A percentile compares a stretch with the other conserved stretches of the same genome.
Evolutionary conservation across 2,329 filamentous ascomycete genomes (phyloP).

Genomic region (Calonectria crousiana): DNA sequence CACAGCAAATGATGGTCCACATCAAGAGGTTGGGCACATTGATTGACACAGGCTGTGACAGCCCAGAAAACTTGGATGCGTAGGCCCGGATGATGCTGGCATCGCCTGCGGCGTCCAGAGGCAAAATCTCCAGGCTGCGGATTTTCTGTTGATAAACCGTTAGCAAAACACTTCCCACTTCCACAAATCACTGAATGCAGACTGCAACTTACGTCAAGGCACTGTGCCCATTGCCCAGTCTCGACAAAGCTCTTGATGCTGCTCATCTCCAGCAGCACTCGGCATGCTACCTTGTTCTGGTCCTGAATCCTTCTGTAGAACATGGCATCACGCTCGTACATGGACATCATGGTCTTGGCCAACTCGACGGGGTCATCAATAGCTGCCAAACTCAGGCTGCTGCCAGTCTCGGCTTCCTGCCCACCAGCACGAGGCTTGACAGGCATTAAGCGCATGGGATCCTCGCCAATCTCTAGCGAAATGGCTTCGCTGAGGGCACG

Average conservation of each 20-base stretch:
- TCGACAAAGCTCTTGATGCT: constrained; percentile 70
- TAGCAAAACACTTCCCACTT: constrained; percentile 23
- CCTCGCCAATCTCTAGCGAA: constrained; percentile 85
- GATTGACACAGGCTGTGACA: constrained; percentile 85
- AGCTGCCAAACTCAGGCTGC: constrained; percentile 71
- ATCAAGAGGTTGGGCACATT: constrained; percentile 92
- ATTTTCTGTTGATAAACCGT: constrained; percentile 70
- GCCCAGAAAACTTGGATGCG: constrained; percentile 82
- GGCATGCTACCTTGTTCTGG: constrained; percentile 68
- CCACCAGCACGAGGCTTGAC: constrained; percentile 76
- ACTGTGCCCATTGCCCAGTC: constrained; percentile 66
- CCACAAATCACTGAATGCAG: neutral
- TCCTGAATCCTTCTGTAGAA: constrained; percentile 70
- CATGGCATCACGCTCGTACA: constrained; percentile 73
- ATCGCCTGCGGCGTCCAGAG: constrained; percentile 80
- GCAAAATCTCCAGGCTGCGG: constrained; percentile 80
- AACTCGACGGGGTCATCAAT: constrained; percentile 72
- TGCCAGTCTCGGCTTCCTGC: constrained; percentile 57
- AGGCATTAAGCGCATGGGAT: constrained; percentile 81
- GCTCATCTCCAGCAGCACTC: constrained; percentile 71
- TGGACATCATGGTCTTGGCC: constrained; percentile 71
- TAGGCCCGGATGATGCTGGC: constrained; percentile 82
- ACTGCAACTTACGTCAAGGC: constrained; percentile 66
- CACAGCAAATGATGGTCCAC: constrained; percentile 92
- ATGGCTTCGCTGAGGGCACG: constrained; percentile 91